Base-by-base conservation (phyloP, 768 basidiomycete species). In the Suillus plorans region DNA sequence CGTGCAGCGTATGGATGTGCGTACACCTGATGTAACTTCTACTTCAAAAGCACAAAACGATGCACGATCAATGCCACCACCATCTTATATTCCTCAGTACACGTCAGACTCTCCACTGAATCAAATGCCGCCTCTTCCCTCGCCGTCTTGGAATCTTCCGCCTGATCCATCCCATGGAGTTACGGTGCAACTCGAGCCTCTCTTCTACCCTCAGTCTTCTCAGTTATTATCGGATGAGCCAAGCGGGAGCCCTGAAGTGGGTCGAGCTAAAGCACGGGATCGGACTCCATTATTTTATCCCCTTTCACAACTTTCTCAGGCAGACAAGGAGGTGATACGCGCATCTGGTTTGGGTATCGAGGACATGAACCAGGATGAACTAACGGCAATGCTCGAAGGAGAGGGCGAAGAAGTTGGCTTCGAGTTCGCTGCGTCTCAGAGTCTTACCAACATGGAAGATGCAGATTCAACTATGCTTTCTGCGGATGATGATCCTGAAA, bases 301-400 rank as follows among this genome's bases (percentile, higher is more conserved):
- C 69, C 80, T 63, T 78, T 86, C 88, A n/a, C 89, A 89, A 71
- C 80, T 89, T 44, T 88, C 90, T 4, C 80, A 79, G 36, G 81
- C 80, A 37, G 83, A 86, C 44, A 79, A 81, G 68, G 84, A 81
- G 60, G 79, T 80, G 6, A 79, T 92, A 53, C 80, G 80, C 44
- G 81, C 80, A 34, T 86, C 88, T 1, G 90, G 90, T 5, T 76
- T 93, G 36, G 89, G 88, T 3, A 79, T 89, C 28, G 89, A 91
- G 69, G 71, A 81, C 65, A 90, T 92, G 90, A 78, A 81, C 64
- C 80, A 75, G 6, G 82, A 85, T 28, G 89, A 91, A 71, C 74
- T 92, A 42, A 80, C 78, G 25, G 85, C 82, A 31, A 73, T 78
- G 73, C 57, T 78, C 42, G 77, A 77, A 34, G 77, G 76, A 49